Evolutionary conservation across 192 early-diverging fungal genomes (phyloP).

Genomic region (Coemansia sp.): DNA sequence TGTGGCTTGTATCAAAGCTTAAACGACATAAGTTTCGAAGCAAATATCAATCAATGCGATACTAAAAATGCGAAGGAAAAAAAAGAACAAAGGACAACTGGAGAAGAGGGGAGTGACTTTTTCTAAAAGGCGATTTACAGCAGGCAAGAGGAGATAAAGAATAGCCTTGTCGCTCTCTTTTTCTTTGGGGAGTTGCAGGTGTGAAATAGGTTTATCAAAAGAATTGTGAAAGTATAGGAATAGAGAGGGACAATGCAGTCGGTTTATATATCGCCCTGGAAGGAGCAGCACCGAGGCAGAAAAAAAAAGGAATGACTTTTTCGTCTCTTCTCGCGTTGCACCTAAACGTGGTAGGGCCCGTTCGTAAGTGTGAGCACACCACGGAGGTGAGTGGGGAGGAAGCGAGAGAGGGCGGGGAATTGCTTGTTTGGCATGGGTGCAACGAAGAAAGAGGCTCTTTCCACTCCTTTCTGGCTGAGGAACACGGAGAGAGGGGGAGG

Average conservation of each 20-base stretch:
- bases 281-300: slow-evolving; percentile 1
- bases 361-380: background rate
- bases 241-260: background rate
- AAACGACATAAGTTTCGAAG: slow-evolving; percentile 2
- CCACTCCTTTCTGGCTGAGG: slow-evolving; percentile 2
- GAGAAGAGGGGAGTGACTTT: slow-evolving; percentile 3
- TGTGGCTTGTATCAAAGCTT: slow-evolving; percentile 10
- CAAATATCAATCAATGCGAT: background rate
- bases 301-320: background rate
- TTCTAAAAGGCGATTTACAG: slow-evolving; percentile 5
- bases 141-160: background rate
- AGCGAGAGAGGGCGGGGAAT: background rate
- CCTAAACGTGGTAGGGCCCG: background rate
- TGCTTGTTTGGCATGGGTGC: background rate
- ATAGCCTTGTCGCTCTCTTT: slow-evolving; percentile 8
- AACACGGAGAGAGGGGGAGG: background rate
- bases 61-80: background rate
- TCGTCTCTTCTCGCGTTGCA: background rate
- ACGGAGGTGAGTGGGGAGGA: background rate
- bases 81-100: background rate
- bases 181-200: slow-evolving; percentile 6
- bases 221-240: background rate
- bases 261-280: slow-evolving; percentile 3
- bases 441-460: background rate
- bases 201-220: background rate